A percentile compares a stretch with the other conserved stretches of the same genome.
Conservation (phyloP, 495 filamentous ascomycete species). For the Sphaerosporella brunnea region DNA sequence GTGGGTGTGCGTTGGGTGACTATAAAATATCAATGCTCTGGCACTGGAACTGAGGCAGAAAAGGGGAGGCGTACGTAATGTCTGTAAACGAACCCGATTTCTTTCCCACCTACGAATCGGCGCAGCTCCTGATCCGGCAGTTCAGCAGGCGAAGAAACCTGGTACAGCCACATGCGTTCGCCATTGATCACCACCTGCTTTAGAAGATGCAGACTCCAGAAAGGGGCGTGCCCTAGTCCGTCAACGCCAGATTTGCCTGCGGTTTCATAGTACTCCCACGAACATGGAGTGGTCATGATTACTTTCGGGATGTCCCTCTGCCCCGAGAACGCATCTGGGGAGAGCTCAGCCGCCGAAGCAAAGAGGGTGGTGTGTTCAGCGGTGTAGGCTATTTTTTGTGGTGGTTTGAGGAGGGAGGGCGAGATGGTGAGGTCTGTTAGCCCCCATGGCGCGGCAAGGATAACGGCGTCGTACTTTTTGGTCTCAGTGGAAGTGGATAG, state of each 20-base stretch:
- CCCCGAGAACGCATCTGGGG: conserved; percentile 50
- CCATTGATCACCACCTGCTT: background rate
- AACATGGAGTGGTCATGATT: conserved; percentile 58
- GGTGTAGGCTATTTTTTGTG: conserved; percentile 59
- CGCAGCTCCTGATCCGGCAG: background rate
- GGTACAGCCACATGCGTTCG: background rate
- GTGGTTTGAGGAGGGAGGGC: conserved; percentile 36
- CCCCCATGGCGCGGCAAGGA: conserved; percentile 62
- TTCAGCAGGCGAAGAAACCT: background rate
- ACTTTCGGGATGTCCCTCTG: conserved; percentile 42
- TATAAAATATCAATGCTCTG: background rate
- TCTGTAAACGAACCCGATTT: background rate
- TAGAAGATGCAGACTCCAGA: background rate
- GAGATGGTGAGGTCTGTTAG: conserved; percentile 44
- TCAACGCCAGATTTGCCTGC: conserved; percentile 27
- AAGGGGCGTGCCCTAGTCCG: conserved; percentile 36
- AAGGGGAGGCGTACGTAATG: background rate
- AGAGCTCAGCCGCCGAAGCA: conserved; percentile 48
- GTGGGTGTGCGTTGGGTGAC: background rate
- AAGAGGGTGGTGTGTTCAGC: conserved; percentile 74
- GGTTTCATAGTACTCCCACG: conserved; percentile 23
- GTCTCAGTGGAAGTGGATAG: conserved; percentile 8
- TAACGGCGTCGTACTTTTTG: conserved; percentile 50
- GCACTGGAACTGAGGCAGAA: background rate
- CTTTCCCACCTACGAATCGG: background rate